Percentiles rank a stretch among this genome's conserved stretches.
Conservation (phyloP, 768 basidiomycete genomes). For the Tulasnella sp. region DNA sequence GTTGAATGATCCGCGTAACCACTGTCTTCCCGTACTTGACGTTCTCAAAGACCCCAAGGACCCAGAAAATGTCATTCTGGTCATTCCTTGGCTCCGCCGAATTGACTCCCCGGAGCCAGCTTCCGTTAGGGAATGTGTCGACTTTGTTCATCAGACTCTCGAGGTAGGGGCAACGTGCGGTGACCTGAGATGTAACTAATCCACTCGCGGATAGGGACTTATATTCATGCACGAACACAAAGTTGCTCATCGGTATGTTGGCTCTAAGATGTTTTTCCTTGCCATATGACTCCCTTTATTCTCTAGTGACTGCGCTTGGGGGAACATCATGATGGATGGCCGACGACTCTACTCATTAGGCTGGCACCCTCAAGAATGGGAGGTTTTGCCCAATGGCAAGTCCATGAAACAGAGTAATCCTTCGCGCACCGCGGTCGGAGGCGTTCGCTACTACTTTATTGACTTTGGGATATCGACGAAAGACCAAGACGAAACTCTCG, state of each 20-base stretch:
- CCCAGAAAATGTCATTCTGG: neutral
- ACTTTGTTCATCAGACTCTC: constrained; percentile 3
- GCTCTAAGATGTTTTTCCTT: neutral
- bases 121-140: neutral
- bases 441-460: constrained; percentile 9
- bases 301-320: constrained; percentile 2
- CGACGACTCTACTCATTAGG: neutral
- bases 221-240: constrained; percentile 8
- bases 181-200: neutral
- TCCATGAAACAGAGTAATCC: neutral
- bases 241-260: constrained; percentile 8
- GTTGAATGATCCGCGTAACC: neutral
- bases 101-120: neutral
- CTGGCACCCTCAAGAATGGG: neutral
- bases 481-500: neutral
- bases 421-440: neutral
- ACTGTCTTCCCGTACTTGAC: constrained; percentile 4
- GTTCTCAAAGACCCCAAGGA: neutral
- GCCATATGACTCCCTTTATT: neutral
- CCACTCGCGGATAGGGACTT: neutral
- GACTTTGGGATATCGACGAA: constrained; percentile 10
- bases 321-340: constrained; percentile 12
- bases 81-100: neutral
- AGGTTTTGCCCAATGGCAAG: neutral
- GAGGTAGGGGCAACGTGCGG: neutral